These are phyloP conservation scores for Vitis rupestris DNA, from an alignment of 164 flowering plant species.

Conservation along the genomic window DNA sequence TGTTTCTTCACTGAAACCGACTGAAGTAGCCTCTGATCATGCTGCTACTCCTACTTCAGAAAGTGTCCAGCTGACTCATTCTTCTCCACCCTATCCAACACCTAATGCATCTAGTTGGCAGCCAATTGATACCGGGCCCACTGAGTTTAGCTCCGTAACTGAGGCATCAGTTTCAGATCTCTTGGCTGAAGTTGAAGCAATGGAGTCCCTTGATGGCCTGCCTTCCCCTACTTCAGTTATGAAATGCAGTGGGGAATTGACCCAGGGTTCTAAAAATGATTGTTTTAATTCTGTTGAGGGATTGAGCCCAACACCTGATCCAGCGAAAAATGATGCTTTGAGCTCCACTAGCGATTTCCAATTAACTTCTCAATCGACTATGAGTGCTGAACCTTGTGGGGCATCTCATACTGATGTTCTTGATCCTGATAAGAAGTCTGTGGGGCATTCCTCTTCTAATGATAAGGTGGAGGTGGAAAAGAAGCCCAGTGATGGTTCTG, in stretches of 20 bases:
- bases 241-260: slow-evolving; percentile 27
- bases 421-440: slow-evolving; percentile 20
- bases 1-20: slow-evolving; percentile 32
- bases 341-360: slow-evolving; percentile 43
- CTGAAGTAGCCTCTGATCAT: slow-evolving; percentile 20
- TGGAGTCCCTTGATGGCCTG: slow-evolving; percentile 54
- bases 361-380: slow-evolving; percentile 21
- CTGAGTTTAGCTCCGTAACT: slow-evolving; percentile 40
- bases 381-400: slow-evolving; percentile 14
- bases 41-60: slow-evolving; percentile 23
- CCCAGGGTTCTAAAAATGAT: slow-evolving; percentile 31
- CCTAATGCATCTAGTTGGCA: slow-evolving; percentile 42
- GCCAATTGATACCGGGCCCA: slow-evolving; percentile 28
- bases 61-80: slow-evolving; percentile 14
- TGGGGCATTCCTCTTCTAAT: slow-evolving; percentile 23
- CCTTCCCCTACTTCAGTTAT: slow-evolving; percentile 57
- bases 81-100: slow-evolving; percentile 29
- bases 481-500: slow-evolving; percentile 23
- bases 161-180: slow-evolving; percentile 74
- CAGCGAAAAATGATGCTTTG: slow-evolving; percentile 42
- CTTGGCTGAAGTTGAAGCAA: slow-evolving; percentile 73
- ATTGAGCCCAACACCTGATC: slow-evolving; percentile 34
- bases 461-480: slow-evolving; percentile 25
- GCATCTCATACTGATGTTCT: slow-evolving; percentile 12
- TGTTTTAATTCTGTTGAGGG: slow-evolving; percentile 46